phyloP scores from a whole-genome alignment of 2,329 filamentous ascomycete species.

The Phialophora chinensis region DNA sequence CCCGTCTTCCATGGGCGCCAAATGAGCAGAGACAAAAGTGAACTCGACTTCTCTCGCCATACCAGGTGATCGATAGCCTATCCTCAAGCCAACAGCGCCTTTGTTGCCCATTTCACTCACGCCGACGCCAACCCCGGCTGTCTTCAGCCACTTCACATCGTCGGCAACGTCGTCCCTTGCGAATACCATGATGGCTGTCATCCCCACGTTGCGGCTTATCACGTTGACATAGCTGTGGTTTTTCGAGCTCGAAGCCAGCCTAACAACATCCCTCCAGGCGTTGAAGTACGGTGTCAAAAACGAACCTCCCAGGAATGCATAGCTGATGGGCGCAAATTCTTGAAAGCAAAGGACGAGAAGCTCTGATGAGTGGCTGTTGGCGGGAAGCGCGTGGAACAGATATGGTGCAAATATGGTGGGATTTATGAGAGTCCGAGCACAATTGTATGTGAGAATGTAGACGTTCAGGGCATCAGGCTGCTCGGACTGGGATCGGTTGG shows the following conservation, averaged over 20 bases:
- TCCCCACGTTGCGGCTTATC: constrained; percentile 75
- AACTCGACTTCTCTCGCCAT: constrained; percentile 51
- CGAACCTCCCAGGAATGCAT: constrained; percentile 83
- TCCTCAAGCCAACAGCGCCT: constrained; percentile 80
- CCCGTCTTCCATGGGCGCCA: constrained; percentile 85
- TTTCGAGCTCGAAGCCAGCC: constrained; percentile 58
- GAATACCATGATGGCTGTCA: constrained; percentile 90
- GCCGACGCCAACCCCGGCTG: constrained; percentile 84
- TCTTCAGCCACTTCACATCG: constrained; percentile 69
- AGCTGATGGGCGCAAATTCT: constrained; percentile 83
- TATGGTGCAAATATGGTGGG: constrained; percentile 72
- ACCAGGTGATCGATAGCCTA: constrained; percentile 56
- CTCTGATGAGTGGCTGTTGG: constrained; percentile 63
- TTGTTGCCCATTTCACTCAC: constrained; percentile 93
- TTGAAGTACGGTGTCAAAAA: constrained; percentile 78
- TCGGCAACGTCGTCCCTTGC: constrained; percentile 65
- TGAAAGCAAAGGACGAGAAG: constrained; percentile 75
- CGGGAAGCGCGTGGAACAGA: constrained; percentile 65
- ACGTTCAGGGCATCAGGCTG: constrained; percentile 22
- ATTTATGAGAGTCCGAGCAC: constrained; percentile 74
- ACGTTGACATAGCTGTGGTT: constrained; percentile 68
- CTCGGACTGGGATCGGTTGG: background rate
- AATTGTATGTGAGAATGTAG: constrained; percentile 89
- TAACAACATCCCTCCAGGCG: constrained; percentile 72
- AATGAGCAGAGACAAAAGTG: constrained; percentile 86